Evolutionary conservation across 352 stramenopile genomes (phyloP), one percentile per base, ranked within the genome.

Genomic region (Phytophthora uliginosa): DNA sequence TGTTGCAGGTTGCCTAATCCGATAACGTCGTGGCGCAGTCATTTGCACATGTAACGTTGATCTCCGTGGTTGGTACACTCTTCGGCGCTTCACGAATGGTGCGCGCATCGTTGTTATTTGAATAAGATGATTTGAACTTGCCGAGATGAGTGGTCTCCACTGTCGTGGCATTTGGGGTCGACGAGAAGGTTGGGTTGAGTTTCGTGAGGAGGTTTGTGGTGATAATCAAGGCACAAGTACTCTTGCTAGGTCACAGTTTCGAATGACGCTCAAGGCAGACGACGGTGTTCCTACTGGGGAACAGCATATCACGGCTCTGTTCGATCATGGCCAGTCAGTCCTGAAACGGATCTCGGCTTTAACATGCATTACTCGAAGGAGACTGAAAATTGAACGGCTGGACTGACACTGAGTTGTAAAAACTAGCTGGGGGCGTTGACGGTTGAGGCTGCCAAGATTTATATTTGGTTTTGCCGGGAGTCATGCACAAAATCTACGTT

Each of bases 181-280:
- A 24, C 66, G 74, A 51, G 64, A 63, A 7, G 74, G 71, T 12
- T 82, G 62, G 61, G 53, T 73, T 2, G 3, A 62, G 38, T 28
- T 67, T 9, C 4, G 15, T 12, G 33, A 31, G 13, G 3, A 50
- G 4, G 10, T 1, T 6, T 9, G n/a, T 48, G 45, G 26, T 28
- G 48, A 18, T 12, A 36, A 5, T 34, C 34, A 34, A 60, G 24
- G 50, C 31, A 52, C 22, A 7, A 31, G 48, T 13, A 77, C 81
- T 12, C 73, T 69, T 13, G 63, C 82, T 40, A 74, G 82, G 60
- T 80, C 78, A 42, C 83, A 66, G 59, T 77, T 77, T 48, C 74
- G 77, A 33, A 69, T 80, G 33, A 69, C 69, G 3, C 69, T 78
- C 22, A 69, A 82, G 47, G 63, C 81, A 7, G 71, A 78, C 51